These are phyloP conservation scores for Alloteropsis angusta DNA, from an alignment of 202 grass and related monocot genomes.

Conservation along the genomic window DNA sequence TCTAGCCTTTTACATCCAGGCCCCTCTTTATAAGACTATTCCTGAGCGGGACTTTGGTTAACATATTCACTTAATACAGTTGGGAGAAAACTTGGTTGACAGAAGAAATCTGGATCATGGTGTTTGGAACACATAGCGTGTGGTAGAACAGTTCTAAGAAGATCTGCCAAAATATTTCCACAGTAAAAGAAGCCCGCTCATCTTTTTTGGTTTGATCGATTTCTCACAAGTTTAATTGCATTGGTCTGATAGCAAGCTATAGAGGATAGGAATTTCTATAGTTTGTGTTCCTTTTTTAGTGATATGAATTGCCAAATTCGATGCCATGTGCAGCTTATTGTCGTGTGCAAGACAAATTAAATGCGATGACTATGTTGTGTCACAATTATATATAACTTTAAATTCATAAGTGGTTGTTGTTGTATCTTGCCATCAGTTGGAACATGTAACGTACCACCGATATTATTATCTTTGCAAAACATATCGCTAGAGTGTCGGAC, in stretches of 20 bases:
- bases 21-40: not conserved
- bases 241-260: not conserved
- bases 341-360: not conserved
- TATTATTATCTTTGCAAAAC: not conserved
- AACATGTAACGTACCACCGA: not conserved
- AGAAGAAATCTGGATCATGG: too few relatives aligned
- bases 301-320: not conserved
- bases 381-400: too few relatives aligned
- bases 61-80: not conserved
- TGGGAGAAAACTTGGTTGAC: not conserved
- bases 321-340: not conserved
- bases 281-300: not conserved
- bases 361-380: fast-evolving
- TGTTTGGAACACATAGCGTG: too few relatives aligned
- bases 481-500: too few relatives aligned
- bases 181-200: not conserved
- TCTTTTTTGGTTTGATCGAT: not conserved
- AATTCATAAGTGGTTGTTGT: not conserved
- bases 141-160: too few relatives aligned
- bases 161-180: not conserved
- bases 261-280: not conserved
- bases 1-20: not conserved
- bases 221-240: not conserved
- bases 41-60: not conserved
- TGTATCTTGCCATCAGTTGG: not conserved